phyloP scores from a whole-genome alignment of 495 filamentous ascomycete species.

The Podospora bellae-mahoneyi region DNA sequence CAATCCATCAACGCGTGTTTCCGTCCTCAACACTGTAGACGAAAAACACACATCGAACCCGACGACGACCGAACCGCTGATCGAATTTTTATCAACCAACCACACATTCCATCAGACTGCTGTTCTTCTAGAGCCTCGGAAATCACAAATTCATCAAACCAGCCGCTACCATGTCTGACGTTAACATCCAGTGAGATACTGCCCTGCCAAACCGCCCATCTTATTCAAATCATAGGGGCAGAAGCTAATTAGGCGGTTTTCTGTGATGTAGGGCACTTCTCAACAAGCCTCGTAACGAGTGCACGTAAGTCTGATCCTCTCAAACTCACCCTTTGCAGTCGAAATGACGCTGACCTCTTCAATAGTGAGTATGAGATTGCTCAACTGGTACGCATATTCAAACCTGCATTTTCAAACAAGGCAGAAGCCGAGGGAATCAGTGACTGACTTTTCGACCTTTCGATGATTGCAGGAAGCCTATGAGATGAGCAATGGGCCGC shows the following conservation, averaged over 20 bases:
- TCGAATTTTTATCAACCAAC: background rate
- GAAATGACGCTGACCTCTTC: conserved; percentile 4
- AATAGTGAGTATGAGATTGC: conserved; percentile 32
- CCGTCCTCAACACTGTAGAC: conserved; percentile 4
- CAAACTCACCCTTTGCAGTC: background rate
- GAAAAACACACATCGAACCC: background rate
- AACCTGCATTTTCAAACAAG: background rate
- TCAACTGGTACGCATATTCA: conserved; percentile 22
- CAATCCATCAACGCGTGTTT: background rate
- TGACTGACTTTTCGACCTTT: background rate
- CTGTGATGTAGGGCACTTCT: conserved; percentile 25
- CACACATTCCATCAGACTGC: background rate
- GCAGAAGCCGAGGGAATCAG: background rate
- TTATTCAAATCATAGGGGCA: background rate
- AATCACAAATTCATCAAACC: background rate
- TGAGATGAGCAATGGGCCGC: conserved; percentile 34
- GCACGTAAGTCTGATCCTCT: conserved; percentile 27
- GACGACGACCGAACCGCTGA: background rate
- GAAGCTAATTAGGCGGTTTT: conserved; percentile 2
- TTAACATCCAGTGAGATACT: conserved; percentile 27
- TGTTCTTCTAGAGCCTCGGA: background rate
- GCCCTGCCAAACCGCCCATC: background rate
- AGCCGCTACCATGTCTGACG: conserved; percentile 26
- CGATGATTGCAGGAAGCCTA: conserved; percentile 24
- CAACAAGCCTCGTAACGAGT: conserved; percentile 33